Base-by-base conservation (phyloP, 306 rosid species). In the Prunus dulcis region DNA sequence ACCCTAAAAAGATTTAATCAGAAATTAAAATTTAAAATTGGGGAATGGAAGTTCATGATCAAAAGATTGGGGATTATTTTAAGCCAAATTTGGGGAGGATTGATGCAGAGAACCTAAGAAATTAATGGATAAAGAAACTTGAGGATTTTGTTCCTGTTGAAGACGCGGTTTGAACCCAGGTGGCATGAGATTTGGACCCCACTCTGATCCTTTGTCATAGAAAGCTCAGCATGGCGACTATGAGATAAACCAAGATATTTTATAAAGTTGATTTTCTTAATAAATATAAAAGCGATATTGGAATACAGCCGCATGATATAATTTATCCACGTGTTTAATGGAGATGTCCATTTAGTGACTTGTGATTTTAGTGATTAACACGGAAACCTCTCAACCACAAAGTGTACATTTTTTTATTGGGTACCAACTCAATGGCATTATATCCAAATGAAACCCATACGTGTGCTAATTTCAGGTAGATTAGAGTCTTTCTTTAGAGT, bases 91-190 rank as follows among this genome's bases (percentile, higher is more conserved):
- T 15, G n/a, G 64, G 46, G 51, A 7, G 38, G 38, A 22, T 2
- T 56, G 76, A 14, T 55, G 51, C 76, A 38, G 38, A 34, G 50
- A 20, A 72, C 76, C 52, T 9, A 41, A 56, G 22, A 34, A 56
- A 56, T 56, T 20, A 55, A 55, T 56, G 34, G 66, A 72, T 56
- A 38, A 34, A 34, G n/a, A 53, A 1, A 38, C 43, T 6, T 38
- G 43, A 38, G 43, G 41, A 38, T 47, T 43, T 41, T 67, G 43
- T 50, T 55, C 74, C 84, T 87, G 85, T 87, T 76, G 8, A 28
- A 74, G 32, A 89, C 94, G 91, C 91, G 94, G 82, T 87, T 89
- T 89, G 76, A 7, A 60, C 78, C 60, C 81, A 84, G 82, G 90
- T 89, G 90, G 82, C 85, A 75, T 53, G 57, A 8, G 53, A 14